Conservation (phyloP, 305 asterid species). For the Solanum hybrid region DNA sequence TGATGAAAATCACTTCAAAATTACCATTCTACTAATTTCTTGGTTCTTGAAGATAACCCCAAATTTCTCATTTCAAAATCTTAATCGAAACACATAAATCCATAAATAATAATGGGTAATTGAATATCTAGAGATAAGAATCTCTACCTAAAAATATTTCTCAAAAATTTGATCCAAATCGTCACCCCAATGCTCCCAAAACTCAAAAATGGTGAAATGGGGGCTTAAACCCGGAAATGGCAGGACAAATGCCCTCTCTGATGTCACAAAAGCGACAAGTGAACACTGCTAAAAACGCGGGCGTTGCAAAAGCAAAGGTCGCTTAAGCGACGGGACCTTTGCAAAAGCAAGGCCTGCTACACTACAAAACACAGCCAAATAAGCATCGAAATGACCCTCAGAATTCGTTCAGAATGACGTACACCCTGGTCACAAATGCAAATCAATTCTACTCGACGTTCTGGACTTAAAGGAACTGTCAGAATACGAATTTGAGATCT, state of each 20-base stretch:
- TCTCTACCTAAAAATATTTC: neutral
- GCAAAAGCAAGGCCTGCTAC: neutral
- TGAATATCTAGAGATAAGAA: neutral
- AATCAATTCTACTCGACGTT: neutral
- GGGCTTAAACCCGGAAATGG: too few relatives aligned
- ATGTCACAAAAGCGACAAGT: neutral
- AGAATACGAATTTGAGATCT: neutral
- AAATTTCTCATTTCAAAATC: too few relatives aligned
- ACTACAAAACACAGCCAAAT: neutral
- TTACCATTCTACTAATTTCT: neutral
- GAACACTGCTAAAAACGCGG: neutral
- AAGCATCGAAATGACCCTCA: neutral
- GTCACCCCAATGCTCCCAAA: too few relatives aligned
- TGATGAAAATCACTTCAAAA: too few relatives aligned
- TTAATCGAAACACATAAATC: too few relatives aligned
- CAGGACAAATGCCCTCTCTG: neutral
- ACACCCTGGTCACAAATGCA: neutral
- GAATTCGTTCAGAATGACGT: fast-evolving
- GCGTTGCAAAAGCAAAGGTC: neutral
- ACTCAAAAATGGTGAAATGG: too few relatives aligned
- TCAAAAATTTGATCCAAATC: too few relatives aligned
- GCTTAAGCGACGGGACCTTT: neutral
- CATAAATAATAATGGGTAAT: neutral
- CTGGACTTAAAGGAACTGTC: neutral
- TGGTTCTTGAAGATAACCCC: neutral